These are phyloP conservation scores for Diutina rugosa DNA, from an alignment of 1,139 yeast genomes.

Conservation along the genomic window DNA sequence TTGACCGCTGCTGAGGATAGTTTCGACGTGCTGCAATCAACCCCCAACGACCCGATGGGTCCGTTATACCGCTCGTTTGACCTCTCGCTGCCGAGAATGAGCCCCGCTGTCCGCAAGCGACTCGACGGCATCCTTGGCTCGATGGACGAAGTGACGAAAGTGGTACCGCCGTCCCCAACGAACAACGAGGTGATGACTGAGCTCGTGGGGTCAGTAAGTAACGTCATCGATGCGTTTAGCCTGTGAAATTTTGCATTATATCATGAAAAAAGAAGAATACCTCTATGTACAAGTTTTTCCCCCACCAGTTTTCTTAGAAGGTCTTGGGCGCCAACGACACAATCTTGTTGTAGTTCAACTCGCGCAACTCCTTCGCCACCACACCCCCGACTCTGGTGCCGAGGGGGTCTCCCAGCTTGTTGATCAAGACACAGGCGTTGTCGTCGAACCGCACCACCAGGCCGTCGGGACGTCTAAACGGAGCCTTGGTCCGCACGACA, in stretches of 20 bases:
- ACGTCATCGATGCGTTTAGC: not conserved
- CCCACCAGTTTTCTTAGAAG: constrained; percentile 20
- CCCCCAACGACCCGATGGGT: not conserved
- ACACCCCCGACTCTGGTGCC: constrained; percentile 91
- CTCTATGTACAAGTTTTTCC: not conserved
- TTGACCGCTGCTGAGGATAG: not conserved
- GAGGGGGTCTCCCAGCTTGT: constrained; percentile 85
- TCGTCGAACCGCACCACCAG: constrained; percentile 82
- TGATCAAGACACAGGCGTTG: constrained; percentile 90
- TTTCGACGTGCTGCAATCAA: not conserved
- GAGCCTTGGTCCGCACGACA: constrained; percentile 85
- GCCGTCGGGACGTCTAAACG: constrained; percentile 78
- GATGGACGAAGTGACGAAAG: not conserved
- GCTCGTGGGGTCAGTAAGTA: not conserved
- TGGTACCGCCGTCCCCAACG: not conserved
- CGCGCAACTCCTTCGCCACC: constrained; percentile 85
- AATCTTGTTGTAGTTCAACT: constrained; percentile 74
- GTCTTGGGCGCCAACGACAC: constrained; percentile 88
- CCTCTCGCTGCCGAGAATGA: not conserved
- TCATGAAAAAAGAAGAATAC: not conserved
- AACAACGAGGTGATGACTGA: not conserved
- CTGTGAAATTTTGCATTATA: not conserved
- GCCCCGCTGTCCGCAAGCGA: not conserved
- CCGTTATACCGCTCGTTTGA: not conserved
- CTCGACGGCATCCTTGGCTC: not conserved